A percentile compares a stretch with the other conserved stretches of the same genome.
Evolutionary conservation across 768 basidiomycete genomes (phyloP).

Genomic region (Cystofilobasidium ferigula): DNA sequence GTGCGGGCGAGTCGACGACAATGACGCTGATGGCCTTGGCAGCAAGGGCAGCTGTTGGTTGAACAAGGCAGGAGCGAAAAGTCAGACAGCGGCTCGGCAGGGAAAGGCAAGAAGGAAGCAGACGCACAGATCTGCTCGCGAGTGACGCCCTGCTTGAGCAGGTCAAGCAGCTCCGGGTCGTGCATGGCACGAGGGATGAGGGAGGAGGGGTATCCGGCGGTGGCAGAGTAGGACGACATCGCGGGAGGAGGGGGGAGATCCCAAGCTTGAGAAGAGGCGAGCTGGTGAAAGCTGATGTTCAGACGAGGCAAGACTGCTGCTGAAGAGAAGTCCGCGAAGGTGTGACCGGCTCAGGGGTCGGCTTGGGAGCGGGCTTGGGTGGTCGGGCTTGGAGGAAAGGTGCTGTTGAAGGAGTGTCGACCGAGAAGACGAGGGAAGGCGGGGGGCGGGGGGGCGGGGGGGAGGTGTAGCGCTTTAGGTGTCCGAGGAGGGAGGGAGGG

Average conservation of each 20-base stretch:
- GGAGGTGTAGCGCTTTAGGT: neutral
- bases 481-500: neutral
- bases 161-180: slow-evolving; percentile 65
- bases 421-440: neutral
- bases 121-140: slow-evolving; percentile 63
- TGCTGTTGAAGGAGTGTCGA: no score
- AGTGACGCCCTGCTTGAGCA: slow-evolving; percentile 66
- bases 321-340: no score
- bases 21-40: slow-evolving; percentile 66
- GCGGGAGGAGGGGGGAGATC: slow-evolving; percentile 2
- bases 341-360: no score
- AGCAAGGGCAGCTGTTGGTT: slow-evolving; percentile 58
- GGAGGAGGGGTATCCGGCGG: slow-evolving; percentile 52
- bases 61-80: neutral
- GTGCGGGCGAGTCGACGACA: slow-evolving; percentile 47
- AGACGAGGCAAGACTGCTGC: no score
- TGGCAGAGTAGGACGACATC: slow-evolving; percentile 22
- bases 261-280: no score
- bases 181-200: slow-evolving; percentile 66
- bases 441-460: no score
- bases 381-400: no score
- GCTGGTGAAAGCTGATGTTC: no score
- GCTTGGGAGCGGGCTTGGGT: no score
- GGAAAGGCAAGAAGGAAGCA: slow-evolving; percentile 4
- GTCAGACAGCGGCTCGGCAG: neutral